Evolutionary conservation across 306 rosid genomes (phyloP), one percentile per base, ranked within the genome.

Genomic region (Fragaria vesca): DNA sequence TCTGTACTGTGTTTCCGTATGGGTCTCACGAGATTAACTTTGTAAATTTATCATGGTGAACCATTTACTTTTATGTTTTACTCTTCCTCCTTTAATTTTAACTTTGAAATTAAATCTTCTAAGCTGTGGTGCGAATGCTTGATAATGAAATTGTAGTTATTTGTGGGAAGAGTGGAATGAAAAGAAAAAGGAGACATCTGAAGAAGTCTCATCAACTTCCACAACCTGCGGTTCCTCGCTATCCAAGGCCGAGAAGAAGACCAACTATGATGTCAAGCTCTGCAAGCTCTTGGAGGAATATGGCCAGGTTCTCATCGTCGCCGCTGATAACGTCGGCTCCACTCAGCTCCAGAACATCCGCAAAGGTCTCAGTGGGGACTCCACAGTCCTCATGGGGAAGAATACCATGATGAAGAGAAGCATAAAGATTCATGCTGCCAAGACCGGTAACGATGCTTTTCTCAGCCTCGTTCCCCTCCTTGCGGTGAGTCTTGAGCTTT

Each of bases 401-500:
- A 94, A 94, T 81, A 92, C 98, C n/a, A 92, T 94, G 98, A 92
- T 94, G 98, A 94, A 94, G 87, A 86, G 98, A 0, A 80, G 95
- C 1, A 79, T 94, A 2, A 81, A 96, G 60, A 89, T 90, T 0
- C 97, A 92, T 24, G 17, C 98, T 17, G 93, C 93, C 52, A 87
- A 87, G 15, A 90, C 97, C 1, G 93, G 97, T 5, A 94, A 92
- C 90, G 74, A 57, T 1, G 81, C 61, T 26, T 89, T 66, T 68
- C 91, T 94, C 52, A 94, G 75, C 74, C 93, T 94, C 45, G 80
- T 94, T 12, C 98, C 98, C 10, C 97, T 92, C 15, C 97, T 92
- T 38, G 90, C 86, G 40, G 96, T 93, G 3, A 28, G 90, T 76
- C 2, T 32, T 15, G 8, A 2, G 45, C 2, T n/a, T 24, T 17